These are phyloP conservation scores for Dalbergia oliveri DNA, from an alignment of 306 rosid species.

Conservation along the genomic window DNA sequence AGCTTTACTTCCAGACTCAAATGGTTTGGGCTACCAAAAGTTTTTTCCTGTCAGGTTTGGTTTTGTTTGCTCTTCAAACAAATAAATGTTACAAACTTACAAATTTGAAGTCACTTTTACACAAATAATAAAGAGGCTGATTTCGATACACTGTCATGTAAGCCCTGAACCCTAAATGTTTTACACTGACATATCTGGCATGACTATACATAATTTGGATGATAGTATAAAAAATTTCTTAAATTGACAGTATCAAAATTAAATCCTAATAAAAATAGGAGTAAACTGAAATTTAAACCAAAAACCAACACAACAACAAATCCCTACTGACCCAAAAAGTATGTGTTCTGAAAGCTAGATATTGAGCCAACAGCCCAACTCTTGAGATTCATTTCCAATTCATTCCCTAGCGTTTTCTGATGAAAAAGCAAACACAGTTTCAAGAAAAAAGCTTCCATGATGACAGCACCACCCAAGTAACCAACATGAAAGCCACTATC, in stretches of 20 bases:
- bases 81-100: not conserved
- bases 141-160: too few relatives aligned
- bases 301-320: not conserved
- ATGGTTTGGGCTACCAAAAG: not conserved
- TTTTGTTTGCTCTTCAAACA: not conserved
- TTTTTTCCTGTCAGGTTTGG: not conserved
- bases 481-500: slow-evolving; percentile 55
- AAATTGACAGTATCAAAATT: too few relatives aligned
- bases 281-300: slow-evolving; percentile 33
- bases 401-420: slow-evolving; percentile 47
- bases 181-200: too few relatives aligned
- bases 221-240: too few relatives aligned
- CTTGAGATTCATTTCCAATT: slow-evolving; percentile 62
- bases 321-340: slow-evolving; percentile 72
- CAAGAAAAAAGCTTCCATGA: slow-evolving; percentile 65
- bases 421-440: slow-evolving; percentile 58
- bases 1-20: not conserved
- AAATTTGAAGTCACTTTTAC: not conserved
- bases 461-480: slow-evolving; percentile 71
- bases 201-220: too few relatives aligned
- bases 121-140: not conserved
- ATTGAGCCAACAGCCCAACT: slow-evolving; percentile 77
- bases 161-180: too few relatives aligned
- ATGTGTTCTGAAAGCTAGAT: slow-evolving; percentile 61
- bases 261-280: not conserved